Percentiles rank a stretch among this genome's conserved stretches.
These are phyloP conservation scores for Monosporascus ibericus DNA, from an alignment of 2,329 filamentous ascomycete genomes.

Conservation along the genomic window DNA sequence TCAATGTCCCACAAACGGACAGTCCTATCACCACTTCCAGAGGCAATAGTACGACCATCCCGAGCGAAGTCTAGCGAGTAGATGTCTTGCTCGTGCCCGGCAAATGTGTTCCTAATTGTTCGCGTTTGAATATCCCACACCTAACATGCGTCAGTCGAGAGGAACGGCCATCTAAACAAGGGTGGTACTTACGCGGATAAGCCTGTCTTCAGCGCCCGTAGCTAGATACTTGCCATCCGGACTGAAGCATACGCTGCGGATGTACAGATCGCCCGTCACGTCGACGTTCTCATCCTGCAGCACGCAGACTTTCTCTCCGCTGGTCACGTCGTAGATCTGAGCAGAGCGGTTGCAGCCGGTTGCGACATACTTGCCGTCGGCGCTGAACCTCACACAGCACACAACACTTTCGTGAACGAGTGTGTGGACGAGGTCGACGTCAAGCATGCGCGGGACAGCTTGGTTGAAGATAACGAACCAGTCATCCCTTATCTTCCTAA, in stretches of 20 bases:
- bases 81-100: constrained; percentile 97
- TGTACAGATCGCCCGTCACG: constrained; percentile 88
- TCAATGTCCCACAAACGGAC: constrained; percentile 97
- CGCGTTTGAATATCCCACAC: constrained; percentile 89
- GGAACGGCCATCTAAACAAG: not conserved
- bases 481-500: constrained; percentile 84
- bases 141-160: constrained; percentile 35
- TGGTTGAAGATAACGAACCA: constrained; percentile 99
- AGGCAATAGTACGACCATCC: constrained; percentile 90
- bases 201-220: constrained; percentile 94
- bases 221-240: constrained; percentile 91
- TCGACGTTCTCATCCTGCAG: constrained; percentile 85
- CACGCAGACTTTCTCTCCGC: constrained; percentile 80
- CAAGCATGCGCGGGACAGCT: constrained; percentile 77
- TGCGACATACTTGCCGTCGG: constrained; percentile 90
- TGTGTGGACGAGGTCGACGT: constrained; percentile 91
- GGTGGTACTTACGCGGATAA: constrained; percentile 69
- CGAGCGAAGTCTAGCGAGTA: constrained; percentile 94
- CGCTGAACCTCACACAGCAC: constrained; percentile 95
- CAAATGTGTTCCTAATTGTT: constrained; percentile 85
- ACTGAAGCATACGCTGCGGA: constrained; percentile 97
- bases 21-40: constrained; percentile 88
- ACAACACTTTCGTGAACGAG: constrained; percentile 93
- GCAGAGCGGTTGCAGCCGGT: constrained; percentile 98
- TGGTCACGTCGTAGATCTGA: constrained; percentile 94